These are phyloP conservation scores for Phialemoniopsis sp. DNA, from an alignment of 2,329 filamentous ascomycete genomes.

Conservation along the genomic window DNA sequence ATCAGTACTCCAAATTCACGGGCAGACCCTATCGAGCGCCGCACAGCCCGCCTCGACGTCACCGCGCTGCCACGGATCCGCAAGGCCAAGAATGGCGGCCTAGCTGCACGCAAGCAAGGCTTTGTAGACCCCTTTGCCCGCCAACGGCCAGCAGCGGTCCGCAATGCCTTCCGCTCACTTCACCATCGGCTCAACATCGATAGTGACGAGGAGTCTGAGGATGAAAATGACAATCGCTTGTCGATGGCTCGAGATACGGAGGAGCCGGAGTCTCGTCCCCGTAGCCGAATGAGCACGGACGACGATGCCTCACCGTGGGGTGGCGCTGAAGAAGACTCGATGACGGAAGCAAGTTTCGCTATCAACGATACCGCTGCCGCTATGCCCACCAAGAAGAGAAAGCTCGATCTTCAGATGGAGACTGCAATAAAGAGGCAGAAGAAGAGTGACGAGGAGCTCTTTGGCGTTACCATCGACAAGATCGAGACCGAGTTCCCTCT, in stretches of 20 bases:
- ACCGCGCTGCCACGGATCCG: constrained; percentile 70
- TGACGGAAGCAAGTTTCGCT: constrained; percentile 70
- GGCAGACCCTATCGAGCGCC: constrained; percentile 57
- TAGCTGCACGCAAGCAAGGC: constrained; percentile 54
- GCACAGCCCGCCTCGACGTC: constrained; percentile 54
- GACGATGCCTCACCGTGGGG: constrained; percentile 46
- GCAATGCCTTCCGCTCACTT: constrained; percentile 69
- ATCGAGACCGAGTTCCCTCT: constrained; percentile 46
- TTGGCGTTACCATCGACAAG: constrained; percentile 56
- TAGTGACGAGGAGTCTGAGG: constrained; percentile 84
- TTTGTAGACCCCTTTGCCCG: constrained; percentile 66
- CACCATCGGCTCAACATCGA: constrained; percentile 75
- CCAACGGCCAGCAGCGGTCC: constrained; percentile 52
- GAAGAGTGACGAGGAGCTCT: constrained; percentile 75
- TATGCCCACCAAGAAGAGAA: constrained; percentile 62
- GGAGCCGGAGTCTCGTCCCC: constrained; percentile 76
- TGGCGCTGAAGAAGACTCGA: constrained; percentile 56
- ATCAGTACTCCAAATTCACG: constrained; percentile 63
- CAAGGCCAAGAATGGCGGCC: constrained; percentile 56
- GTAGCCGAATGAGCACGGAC: constrained; percentile 68
- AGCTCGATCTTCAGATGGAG: constrained; percentile 66
- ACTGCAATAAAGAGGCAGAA: constrained; percentile 74
- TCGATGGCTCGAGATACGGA: constrained; percentile 73
- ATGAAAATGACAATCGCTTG: constrained; percentile 60
- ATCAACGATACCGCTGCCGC: constrained; percentile 41